Evolutionary conservation across 495 filamentous ascomycete species (phyloP), one percentile per base, ranked within the genome.

Genomic region (Staphylotrichum tortipilum): DNA sequence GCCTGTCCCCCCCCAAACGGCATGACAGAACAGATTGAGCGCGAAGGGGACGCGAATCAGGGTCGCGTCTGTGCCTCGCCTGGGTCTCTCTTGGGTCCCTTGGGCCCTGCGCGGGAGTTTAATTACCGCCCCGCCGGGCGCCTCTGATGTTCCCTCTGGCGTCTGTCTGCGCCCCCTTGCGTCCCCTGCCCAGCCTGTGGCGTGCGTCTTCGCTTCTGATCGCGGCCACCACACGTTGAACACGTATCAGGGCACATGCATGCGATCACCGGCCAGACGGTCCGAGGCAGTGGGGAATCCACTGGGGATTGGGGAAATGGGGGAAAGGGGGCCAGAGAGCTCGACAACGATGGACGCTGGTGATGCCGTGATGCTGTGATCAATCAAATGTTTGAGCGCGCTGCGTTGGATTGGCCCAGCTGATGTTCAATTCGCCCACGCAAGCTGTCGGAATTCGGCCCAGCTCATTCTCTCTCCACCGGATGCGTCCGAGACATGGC

Each of bases 41-140:
- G 51, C 52, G 55, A 57, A 52, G 21, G 44, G 19, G 24, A 58
- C 57, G 53, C 58, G 60, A 52, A 63, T 57, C 50, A 54, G 33
- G 47, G 44, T 52, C 58, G 55, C 58, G 58, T 53, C 35, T n/a
- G n/a, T n/a, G n/a, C n/a, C n/a, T n/a, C n/a, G n/a, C n/a, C n/a
- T n/a, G n/a, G n/a, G n/a, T n/a, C n/a, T n/a, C n/a, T n/a, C n/a
- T n/a, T n/a, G n/a, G n/a, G 39, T 15, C 19, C 11, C 23, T 48
- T n/a, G n/a, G 50, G 40, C 36, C 14, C 46, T 52, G 54, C 49
- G 50, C 55, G 43, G 55, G 26, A 18, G 55, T 63, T 61, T 56
- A 54, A 58, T 63, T 61, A 45, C n/a, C 19, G 9, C 43, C 57
- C 50, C 50, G 41, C 44, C 41, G 34, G 22, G 28, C 45, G 33